phyloP scores from a whole-genome alignment of 306 rosid species.

The Glycine tomentella region DNA sequence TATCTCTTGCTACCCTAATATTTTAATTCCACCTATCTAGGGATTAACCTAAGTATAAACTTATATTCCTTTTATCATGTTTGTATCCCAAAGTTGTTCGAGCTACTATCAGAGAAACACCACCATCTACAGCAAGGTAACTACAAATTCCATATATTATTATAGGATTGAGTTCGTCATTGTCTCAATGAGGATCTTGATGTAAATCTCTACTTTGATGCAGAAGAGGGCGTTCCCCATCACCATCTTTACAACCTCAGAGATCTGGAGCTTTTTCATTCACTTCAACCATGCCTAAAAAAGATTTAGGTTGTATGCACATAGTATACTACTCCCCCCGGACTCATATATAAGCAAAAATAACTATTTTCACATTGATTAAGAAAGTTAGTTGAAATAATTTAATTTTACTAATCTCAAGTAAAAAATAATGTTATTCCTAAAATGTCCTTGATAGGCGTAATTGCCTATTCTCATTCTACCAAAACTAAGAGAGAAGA shows the following conservation, averaged over 20 bases:
- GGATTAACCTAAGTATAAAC: slow-evolving; percentile 37
- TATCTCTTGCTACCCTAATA: slow-evolving; percentile 45
- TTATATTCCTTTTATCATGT: slow-evolving; percentile 38
- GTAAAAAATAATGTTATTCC: no score
- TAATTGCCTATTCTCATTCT: no score
- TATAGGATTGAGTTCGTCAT: slow-evolving; percentile 25
- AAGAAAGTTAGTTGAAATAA: no score
- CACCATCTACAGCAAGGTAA: slow-evolving; percentile 75
- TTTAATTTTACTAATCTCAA: no score
- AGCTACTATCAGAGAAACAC: slow-evolving; percentile 87
- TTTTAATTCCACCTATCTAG: slow-evolving; percentile 25
- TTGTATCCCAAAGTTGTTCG: slow-evolving; percentile 73
- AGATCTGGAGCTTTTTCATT: slow-evolving; percentile 75
- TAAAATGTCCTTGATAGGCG: no score
- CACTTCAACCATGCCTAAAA: slow-evolving; percentile 78
- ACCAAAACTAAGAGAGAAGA: no score
- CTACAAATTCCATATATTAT: slow-evolving; percentile 11
- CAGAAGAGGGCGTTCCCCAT: slow-evolving; percentile 80
- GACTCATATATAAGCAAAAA: no score
- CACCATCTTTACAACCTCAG: slow-evolving; percentile 67
- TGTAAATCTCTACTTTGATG: slow-evolving; percentile 39
- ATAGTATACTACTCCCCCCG: neutral
- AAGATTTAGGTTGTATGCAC: slow-evolving; percentile 65
- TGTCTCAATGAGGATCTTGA: slow-evolving; percentile 31
- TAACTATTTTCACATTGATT: no score